Evolutionary conservation across 2,329 filamentous ascomycete genomes (phyloP), one percentile per base, ranked within the genome.

Genomic region (Fusarium nematophilum): DNA sequence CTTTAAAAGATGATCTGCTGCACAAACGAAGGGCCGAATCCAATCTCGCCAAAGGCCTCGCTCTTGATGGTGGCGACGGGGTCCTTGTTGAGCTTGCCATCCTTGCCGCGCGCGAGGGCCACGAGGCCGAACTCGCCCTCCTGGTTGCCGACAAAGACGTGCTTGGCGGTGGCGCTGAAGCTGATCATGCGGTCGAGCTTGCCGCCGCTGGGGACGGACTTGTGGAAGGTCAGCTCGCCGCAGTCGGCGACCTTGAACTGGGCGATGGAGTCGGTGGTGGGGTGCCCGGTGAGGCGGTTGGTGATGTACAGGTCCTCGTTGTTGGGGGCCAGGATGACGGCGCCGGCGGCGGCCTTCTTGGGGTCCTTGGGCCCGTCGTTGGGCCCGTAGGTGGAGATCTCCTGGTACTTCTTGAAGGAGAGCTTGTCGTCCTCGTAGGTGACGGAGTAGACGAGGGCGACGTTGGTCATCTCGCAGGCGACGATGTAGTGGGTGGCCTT

Each of bases 131-230:
- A 59, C 4, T 70, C 69, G 29, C 79, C 80, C 46, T 70, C 71
- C 70, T 80, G 75, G 72, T 83, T 83, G n/a, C 74, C 76, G n/a
- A 77, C 73, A 60, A 82, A 82, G 38, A 83, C 62, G 54, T 76
- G 68, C 52, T 75, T 71, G 8, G 57, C 69, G 53, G 73, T 71
- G 34, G 75, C 66, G 58, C 67, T 59, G 31, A 74, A 59, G 65
- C 76, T 79, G 59, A 84, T 78, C 77, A 82, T 81, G 62, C 82
- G 79, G 7, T 82, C 82, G 5, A 70, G 44, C 4, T 64, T 54
- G 17, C 79, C 78, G 33, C 72, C 70, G 0, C 74, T 74, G 11
- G 71, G 69, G 42, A 76, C 67, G 15, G 70, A 61, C 44, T 74
- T 71, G 21, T 63, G 67, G 47, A 75, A 76, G 33, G 69, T 60